These are phyloP conservation scores for Talaromyces nanjingensis DNA, from an alignment of 495 filamentous ascomycete species.

Conservation along the genomic window DNA sequence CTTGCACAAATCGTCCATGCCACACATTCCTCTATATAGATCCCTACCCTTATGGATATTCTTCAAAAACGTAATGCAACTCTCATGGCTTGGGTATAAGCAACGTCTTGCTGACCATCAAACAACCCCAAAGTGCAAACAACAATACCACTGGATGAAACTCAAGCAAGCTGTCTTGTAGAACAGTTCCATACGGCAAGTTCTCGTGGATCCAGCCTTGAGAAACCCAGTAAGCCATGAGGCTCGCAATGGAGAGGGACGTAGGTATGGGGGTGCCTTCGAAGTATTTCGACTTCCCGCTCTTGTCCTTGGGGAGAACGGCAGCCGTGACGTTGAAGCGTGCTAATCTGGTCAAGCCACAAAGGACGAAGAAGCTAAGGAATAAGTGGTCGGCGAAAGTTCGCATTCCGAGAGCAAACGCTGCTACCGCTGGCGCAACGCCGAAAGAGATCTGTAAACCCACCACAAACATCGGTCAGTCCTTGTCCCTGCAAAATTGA, in stretches of 20 bases:
- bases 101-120: slow-evolving; percentile 91
- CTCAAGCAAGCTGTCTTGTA: slow-evolving; percentile 62
- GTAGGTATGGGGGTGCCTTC: slow-evolving; percentile 96
- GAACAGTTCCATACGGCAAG: slow-evolving; percentile 62
- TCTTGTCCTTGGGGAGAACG: slow-evolving; percentile 80
- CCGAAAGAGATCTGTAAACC: slow-evolving; percentile 82
- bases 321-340: slow-evolving; percentile 95
- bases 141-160: slow-evolving; percentile 79
- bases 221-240: slow-evolving; percentile 87
- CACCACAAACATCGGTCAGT: slow-evolving; percentile 7
- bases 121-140: slow-evolving; percentile 77
- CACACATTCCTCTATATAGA: background rate
- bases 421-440: slow-evolving; percentile 75
- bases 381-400: slow-evolving; percentile 79
- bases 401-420: slow-evolving; percentile 85
- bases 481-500: background rate
- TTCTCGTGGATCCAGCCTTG: slow-evolving; percentile 72
- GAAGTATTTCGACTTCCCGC: slow-evolving; percentile 88
- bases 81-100: slow-evolving; percentile 82
- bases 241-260: slow-evolving; percentile 63
- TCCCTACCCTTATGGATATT: background rate
- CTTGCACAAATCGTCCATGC: background rate
- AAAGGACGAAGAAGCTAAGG: slow-evolving; percentile 87
- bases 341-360: slow-evolving; percentile 86
- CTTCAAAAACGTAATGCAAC: background rate